phyloP scores from a whole-genome alignment of 805 yeast genomes.

The Wickerhamiella azyma region DNA sequence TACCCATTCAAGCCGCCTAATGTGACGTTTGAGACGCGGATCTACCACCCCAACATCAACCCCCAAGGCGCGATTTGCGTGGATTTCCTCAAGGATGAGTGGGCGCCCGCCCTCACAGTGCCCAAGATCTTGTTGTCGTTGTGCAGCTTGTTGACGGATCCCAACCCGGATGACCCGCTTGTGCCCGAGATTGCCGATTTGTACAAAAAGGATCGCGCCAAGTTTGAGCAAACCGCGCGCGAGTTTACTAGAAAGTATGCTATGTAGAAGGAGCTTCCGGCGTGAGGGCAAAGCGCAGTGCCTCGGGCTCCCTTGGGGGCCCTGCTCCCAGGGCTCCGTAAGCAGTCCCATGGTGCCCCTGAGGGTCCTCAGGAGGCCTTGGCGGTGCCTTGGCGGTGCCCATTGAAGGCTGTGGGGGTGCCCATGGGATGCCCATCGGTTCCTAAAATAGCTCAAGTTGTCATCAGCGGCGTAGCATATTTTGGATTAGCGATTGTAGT shows the following conservation, averaged over 20 bases:
- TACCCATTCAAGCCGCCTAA: slow-evolving; percentile 98
- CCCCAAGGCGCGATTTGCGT: slow-evolving; percentile 91
- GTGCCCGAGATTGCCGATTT: slow-evolving; percentile 97
- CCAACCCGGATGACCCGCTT: slow-evolving; percentile 97
- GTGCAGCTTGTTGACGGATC: slow-evolving; percentile 91
- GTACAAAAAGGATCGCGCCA: slow-evolving; percentile 84
- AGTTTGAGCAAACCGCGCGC: slow-evolving; percentile 91
- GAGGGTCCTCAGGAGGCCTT: too few species aligned
- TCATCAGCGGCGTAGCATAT: too few species aligned
- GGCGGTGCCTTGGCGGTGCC: too few species aligned
- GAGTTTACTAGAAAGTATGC: slow-evolving; percentile 99
- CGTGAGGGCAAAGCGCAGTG: too few species aligned
- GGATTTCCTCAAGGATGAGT: slow-evolving; percentile 92
- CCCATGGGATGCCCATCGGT: too few species aligned
- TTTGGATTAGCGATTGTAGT: too few species aligned
- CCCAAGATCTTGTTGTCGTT: slow-evolving; percentile 90
- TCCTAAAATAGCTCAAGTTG: too few species aligned
- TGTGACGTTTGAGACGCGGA: slow-evolving; percentile 81
- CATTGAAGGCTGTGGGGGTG: too few species aligned
- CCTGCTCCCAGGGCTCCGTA: too few species aligned
- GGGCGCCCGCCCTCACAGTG: slow-evolving; percentile 97
- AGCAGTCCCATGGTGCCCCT: too few species aligned
- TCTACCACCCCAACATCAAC: slow-evolving; percentile 95
- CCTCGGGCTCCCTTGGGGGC: too few species aligned
- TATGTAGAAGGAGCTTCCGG: slow-evolving; percentile 34